Conservation (phyloP, 768 basidiomycete genomes). For the Baorangia bicolor region DNA sequence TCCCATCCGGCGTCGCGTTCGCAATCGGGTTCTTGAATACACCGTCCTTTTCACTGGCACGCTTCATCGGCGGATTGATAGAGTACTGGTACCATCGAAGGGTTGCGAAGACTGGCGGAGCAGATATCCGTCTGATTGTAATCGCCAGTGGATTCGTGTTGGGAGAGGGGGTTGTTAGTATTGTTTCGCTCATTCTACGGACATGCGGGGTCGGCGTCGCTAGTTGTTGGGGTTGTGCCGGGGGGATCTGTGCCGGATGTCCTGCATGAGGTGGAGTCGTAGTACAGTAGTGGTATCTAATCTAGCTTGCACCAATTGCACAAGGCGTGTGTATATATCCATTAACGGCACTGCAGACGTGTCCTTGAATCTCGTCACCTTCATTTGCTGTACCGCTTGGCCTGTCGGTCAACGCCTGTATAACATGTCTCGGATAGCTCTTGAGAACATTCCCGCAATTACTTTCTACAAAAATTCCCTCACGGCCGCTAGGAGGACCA, state of each 20-base stretch:
- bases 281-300: background rate
- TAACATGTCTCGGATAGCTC: constrained; percentile 65
- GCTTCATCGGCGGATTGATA: constrained; percentile 82
- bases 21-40: constrained; percentile 96
- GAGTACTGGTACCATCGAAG: constrained; percentile 68
- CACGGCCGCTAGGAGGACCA: constrained; percentile 66
- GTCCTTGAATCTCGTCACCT: constrained; percentile 1
- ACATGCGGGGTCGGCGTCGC: constrained; percentile 70
- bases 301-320: background rate
- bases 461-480: constrained; percentile 71
- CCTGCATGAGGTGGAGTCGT: constrained; percentile 33
- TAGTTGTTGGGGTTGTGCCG: constrained; percentile 87
- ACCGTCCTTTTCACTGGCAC: constrained; percentile 90
- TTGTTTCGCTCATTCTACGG: constrained; percentile 71
- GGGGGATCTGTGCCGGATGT: constrained; percentile 72
- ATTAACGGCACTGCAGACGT: constrained; percentile 8
- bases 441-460: constrained; percentile 70
- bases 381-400: background rate
- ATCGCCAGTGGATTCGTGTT: constrained; percentile 94
- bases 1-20: constrained; percentile 92
- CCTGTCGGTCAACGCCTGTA: background rate
- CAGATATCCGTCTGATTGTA: constrained; percentile 76
- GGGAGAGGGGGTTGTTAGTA: constrained; percentile 89
- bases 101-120: constrained; percentile 45
- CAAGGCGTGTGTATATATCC: constrained; percentile 5